These are phyloP conservation scores for Chamaecyparis obtusa DNA, from an alignment of 75 land plant genomes.

Conservation along the genomic window DNA sequence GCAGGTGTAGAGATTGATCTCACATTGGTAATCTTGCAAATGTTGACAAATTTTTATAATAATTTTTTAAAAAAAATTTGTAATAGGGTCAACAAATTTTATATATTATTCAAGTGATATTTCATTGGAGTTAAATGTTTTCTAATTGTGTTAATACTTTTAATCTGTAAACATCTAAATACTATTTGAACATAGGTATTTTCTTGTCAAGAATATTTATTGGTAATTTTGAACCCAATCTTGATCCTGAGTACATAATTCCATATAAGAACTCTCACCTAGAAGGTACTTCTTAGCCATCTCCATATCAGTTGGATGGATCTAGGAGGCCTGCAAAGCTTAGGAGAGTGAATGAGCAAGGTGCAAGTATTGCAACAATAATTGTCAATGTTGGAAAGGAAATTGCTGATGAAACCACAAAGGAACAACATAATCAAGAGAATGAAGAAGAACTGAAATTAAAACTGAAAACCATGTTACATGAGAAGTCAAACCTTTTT, in stretches of 20 bases:
- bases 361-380: constrained; percentile 11
- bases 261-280: constrained; percentile 27
- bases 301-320: constrained; percentile 23
- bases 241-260: constrained; percentile 30
- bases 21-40: no score
- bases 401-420: neutral
- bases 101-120: no score
- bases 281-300: constrained; percentile 28
- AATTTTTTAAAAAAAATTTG: no score
- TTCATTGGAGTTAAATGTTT: no score
- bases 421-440: constrained; percentile 8
- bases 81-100: no score
- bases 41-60: no score
- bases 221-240: constrained; percentile 31
- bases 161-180: no score
- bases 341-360: neutral
- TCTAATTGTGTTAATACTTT: no score
- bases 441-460: constrained; percentile 34
- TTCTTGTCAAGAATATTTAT: no score
- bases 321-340: constrained; percentile 1
- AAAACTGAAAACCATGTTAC: constrained; percentile 30
- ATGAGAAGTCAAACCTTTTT: constrained; percentile 30
- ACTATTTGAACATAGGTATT: no score
- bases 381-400: constrained; percentile 3
- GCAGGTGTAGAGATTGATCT: no score